These are phyloP conservation scores for Somion occarium DNA, from an alignment of 1,284 basidiomycete species.

Conservation along the genomic window DNA sequence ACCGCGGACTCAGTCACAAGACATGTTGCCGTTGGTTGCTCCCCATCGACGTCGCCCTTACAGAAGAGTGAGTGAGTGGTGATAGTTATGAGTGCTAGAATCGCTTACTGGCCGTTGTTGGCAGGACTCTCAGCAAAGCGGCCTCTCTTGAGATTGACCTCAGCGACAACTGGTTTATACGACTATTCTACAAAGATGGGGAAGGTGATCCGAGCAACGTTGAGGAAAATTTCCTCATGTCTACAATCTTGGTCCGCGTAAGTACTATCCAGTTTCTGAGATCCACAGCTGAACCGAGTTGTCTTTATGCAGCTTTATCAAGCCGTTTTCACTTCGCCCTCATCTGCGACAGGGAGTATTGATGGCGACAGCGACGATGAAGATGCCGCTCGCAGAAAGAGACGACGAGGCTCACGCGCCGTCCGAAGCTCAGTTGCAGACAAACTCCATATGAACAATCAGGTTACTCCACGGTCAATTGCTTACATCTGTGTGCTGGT, in stretches of 20 bases:
- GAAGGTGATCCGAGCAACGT: not conserved
- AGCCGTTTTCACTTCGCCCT: not conserved
- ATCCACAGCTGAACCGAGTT: too few relatives aligned
- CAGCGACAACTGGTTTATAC: not conserved
- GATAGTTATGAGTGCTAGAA: not conserved
- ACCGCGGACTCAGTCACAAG: not conserved
- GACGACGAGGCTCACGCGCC: not conserved
- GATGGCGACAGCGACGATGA: not conserved
- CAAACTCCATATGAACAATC: not conserved
- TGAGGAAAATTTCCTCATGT: not conserved
- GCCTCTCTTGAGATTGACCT: not conserved
- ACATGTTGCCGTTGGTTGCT: not conserved
- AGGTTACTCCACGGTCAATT: not conserved
- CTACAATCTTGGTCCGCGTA: not conserved
- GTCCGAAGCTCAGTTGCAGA: not conserved
- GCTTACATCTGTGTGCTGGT: not conserved
- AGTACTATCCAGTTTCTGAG: not conserved
- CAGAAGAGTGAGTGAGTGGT: not conserved
- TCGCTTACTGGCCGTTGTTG: not conserved
- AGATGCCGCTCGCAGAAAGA: not conserved
- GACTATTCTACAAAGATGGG: not conserved
- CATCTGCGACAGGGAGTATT: not conserved
- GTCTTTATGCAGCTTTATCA: not conserved
- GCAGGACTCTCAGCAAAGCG: not conserved
- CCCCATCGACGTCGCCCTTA: not conserved